phyloP scores from a whole-genome alignment of 352 stramenopile species.

The Globisporangium lucens region DNA sequence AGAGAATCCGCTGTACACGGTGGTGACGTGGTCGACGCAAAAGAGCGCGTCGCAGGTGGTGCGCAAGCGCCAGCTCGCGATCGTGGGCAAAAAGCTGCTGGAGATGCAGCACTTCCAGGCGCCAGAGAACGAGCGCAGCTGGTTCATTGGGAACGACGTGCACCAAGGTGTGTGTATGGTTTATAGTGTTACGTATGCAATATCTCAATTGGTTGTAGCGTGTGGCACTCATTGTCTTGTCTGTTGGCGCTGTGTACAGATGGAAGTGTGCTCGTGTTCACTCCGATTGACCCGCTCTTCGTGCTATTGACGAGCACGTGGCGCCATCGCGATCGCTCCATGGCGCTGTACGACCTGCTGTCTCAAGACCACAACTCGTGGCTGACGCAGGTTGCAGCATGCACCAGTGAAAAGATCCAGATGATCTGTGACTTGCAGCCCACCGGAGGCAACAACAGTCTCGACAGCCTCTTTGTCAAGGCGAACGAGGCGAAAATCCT shows the following conservation, averaged over 20 bases:
- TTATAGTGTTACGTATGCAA: background rate
- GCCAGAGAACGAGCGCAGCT: slow-evolving; percentile 51
- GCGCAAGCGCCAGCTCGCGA: slow-evolving; percentile 56
- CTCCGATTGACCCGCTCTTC: slow-evolving; percentile 67
- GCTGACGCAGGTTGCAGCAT: slow-evolving; percentile 40
- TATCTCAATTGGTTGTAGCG: background rate
- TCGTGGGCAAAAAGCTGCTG: slow-evolving; percentile 40
- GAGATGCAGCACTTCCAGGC: slow-evolving; percentile 62
- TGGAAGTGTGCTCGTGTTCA: slow-evolving; percentile 58
- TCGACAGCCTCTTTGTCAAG: slow-evolving; percentile 61
- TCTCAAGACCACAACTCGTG: slow-evolving; percentile 47
- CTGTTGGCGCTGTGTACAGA: slow-evolving; percentile 24
- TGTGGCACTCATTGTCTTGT: background rate
- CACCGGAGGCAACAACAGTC: slow-evolving; percentile 30
- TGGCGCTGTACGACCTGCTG: slow-evolving; percentile 59
- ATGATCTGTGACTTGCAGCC: slow-evolving; percentile 55
- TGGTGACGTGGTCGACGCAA: slow-evolving; percentile 47
- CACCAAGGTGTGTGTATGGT: slow-evolving; percentile 33
- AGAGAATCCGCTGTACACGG: slow-evolving; percentile 42
- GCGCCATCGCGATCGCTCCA: slow-evolving; percentile 43
- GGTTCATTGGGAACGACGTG: slow-evolving; percentile 76
- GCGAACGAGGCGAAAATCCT: slow-evolving; percentile 50
- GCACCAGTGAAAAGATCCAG: slow-evolving; percentile 32
- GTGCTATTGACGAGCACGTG: slow-evolving; percentile 59
- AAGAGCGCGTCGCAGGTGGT: background rate